phyloP scores from a whole-genome alignment of 306 rosid species.

The Glycyrrhiza uralensis region DNA sequence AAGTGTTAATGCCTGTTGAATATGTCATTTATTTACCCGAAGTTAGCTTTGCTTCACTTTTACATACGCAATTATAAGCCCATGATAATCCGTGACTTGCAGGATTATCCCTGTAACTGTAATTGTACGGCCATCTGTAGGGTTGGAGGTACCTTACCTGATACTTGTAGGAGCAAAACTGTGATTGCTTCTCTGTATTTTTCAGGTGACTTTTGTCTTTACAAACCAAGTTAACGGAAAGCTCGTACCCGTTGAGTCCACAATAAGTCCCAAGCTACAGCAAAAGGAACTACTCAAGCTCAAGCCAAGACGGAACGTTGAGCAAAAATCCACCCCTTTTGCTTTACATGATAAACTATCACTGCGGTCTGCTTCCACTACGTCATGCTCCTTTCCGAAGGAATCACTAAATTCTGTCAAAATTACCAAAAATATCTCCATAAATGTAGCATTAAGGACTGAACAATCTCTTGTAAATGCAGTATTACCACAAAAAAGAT shows the following conservation, averaged over 20 bases:
- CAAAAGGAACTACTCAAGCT: slow-evolving; percentile 40
- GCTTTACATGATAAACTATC: slow-evolving; percentile 45
- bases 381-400: slow-evolving; percentile 28
- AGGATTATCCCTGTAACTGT: neutral
- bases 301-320: slow-evolving; percentile 35
- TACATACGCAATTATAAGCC: neutral
- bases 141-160: too few relatives aligned
- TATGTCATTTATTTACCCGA: neutral
- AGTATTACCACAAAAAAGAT: slow-evolving; percentile 67
- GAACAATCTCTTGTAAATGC: slow-evolving; percentile 41
- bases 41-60: neutral
- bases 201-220: slow-evolving; percentile 84
- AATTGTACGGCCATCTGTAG: too few relatives aligned
- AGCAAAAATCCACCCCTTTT: slow-evolving; percentile 33
- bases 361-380: slow-evolving; percentile 30
- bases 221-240: slow-evolving; percentile 91
- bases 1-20: neutral
- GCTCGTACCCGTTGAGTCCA: slow-evolving; percentile 75
- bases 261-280: slow-evolving; percentile 37
- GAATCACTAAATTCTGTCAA: slow-evolving; percentile 32
- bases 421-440: slow-evolving; percentile 30
- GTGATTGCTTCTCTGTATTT: neutral
- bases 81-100: neutral
- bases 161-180: neutral
- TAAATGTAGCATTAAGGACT: slow-evolving; percentile 31